Base-by-base conservation (phyloP, 2,329 filamentous ascomycete species). In the Phaeosphaeriaceae sp. region DNA sequence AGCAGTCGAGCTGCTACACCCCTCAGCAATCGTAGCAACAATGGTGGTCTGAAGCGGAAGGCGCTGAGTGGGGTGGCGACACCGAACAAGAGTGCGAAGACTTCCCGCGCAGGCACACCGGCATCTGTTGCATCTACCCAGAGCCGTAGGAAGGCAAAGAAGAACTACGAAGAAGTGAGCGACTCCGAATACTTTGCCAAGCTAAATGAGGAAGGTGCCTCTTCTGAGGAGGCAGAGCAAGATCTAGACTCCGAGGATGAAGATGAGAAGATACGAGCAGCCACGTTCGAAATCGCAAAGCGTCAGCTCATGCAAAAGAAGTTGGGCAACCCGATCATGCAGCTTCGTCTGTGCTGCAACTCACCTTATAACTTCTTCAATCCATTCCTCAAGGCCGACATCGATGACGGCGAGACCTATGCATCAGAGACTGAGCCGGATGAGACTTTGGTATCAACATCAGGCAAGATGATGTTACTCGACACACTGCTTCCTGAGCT, bases 341-440 rank as follows among this genome's bases (percentile, higher is more conserved):
- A 99, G 74, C 86, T 97, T 3, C 90, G 95, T 0, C 85, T 97
- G 0, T 92, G 92, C 11, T 98, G 95, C 78, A 97, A 99, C 76
- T 92, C 89, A 0, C 95, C 95, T 0, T 93, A 97, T 78, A 96
- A 97, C 73, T 98, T 99, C 76, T 98, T 96, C 79, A 96, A 93
- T 73, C 94, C 95, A 0, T 98, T 94, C 63, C 64, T 76, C 17
- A 64, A 68, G 22, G 70, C 72, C n/a, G 78, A 80, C 86, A 83
- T 86, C 0, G 82, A 82, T 11, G 72, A 65, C 6, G 82, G 85
- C 1, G 74, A 78, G 40, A 75, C 72, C 0, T 73, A 72, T 46
- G 75, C 76, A 0, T 84, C 85, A 1, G 80, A 82, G n/a, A 79
- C 79, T 6, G 76, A 84, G 0, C 81, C 85, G 0, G 93, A 98